Evolutionary conservation across 2,329 filamentous ascomycete species (phyloP).

Genomic region (Arthrobotrys iridis): DNA sequence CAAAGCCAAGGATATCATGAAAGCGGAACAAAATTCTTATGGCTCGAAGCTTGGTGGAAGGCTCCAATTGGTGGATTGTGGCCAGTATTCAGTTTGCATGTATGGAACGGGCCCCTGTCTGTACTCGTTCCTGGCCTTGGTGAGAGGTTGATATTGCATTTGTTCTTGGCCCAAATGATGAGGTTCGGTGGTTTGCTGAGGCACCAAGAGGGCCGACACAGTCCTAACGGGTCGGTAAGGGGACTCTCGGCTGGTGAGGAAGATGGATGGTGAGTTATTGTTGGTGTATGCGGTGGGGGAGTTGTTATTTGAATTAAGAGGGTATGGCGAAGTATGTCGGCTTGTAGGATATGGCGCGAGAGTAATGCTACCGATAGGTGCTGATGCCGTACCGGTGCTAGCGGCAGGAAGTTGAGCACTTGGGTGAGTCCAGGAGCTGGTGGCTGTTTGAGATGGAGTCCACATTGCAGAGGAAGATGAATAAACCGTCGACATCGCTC

Average conservation of each 20-base stretch:
- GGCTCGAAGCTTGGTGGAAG: conserved; percentile 31
- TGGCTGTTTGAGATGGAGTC: conserved; percentile 62
- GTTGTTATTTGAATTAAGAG: conserved; percentile 60
- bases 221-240: conserved; percentile 91
- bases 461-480: conserved; percentile 68
- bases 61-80: conserved; percentile 48
- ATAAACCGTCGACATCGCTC: conserved; percentile 82
- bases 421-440: conserved; percentile 59
- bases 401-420: conserved; percentile 58
- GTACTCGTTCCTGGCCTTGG: conserved; percentile 57
- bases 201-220: conserved; percentile 89
- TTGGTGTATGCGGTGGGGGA: conserved; percentile 64
- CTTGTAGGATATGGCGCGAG: conserved; percentile 50
- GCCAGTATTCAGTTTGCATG: conserved; percentile 57
- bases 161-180: conserved; percentile 72
- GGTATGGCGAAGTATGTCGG: conserved; percentile 56
- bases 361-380: conserved; percentile 54
- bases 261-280: conserved; percentile 81
- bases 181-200: conserved; percentile 78
- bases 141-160: conserved; percentile 84
- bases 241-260: conserved; percentile 86
- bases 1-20: conserved; percentile 3
- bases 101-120: conserved; percentile 58
- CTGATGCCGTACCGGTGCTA: conserved; percentile 60
- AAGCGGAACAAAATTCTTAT: conserved; percentile 13